Base-by-base conservation (phyloP, 257 asterid species). In the Salvia rosmarinus region DNA sequence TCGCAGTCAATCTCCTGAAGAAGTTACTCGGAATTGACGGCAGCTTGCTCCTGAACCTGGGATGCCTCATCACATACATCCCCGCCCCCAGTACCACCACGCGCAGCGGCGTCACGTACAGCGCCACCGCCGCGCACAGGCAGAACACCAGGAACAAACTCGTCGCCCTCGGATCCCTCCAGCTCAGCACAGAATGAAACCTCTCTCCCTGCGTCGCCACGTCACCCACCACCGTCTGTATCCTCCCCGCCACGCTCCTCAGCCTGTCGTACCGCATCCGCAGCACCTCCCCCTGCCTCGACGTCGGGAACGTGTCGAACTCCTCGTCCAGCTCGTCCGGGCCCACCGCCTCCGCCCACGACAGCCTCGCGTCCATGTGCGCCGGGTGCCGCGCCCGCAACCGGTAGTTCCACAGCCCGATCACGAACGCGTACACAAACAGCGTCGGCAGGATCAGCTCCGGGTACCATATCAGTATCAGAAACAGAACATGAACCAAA, bases 101-200 rank as follows among this genome's bases (percentile, higher is more conserved):
- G 43, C 87, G 68, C 14, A 83, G 56, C 10, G 95, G 95, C 4
- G 90, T 81, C n/a, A 30, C 76, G 10, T 85, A 89, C 9, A 89
- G 87, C 57, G 79, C 77, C 47, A 78, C 77, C 9, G 96, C 92
- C 20, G 93, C 88, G 50, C 78, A 69, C 4, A 86, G 79, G 64
- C 95, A 86, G 75, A 86, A 85, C 73, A 82, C 67, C 0, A 90
- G 64, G 66, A 90, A 90, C 74, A 90, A 40, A 72, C 86, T 72
- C 0, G 96, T 90, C 6, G 96, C 96, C 39, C 96, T 78, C 0
- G 96, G 96, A 58, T 90, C 96, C 74, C 96, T 75, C 96, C 96
- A 90, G 73, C 87, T 81, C 7, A 88, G 86, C 72, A 90, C 67
- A 9, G 89, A 64, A 32, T 85, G 83, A 16, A 90, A 10, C 68